These are phyloP conservation scores for Irineochytrium annulatum DNA, from an alignment of 192 early-diverging fungal genomes.

Conservation along the genomic window DNA sequence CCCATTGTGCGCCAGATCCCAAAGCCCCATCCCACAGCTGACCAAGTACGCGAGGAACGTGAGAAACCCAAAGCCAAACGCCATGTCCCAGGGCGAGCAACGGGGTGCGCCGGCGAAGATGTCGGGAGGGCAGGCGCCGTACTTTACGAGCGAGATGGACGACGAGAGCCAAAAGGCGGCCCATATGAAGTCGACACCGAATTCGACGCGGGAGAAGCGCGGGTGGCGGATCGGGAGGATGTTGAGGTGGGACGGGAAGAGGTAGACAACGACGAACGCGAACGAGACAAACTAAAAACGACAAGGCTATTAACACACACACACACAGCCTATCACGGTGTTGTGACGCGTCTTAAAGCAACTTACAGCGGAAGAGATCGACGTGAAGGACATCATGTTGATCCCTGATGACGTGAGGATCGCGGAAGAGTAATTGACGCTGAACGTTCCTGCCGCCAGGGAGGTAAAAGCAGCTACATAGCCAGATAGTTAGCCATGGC, in stretches of 20 bases:
- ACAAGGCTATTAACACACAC: background rate
- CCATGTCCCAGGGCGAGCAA: slow-evolving; percentile 35
- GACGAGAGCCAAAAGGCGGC: slow-evolving; percentile 36
- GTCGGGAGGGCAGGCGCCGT: slow-evolving; percentile 27
- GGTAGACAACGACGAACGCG: slow-evolving; percentile 44
- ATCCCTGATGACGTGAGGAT: slow-evolving; percentile 41
- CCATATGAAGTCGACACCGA: slow-evolving; percentile 35
- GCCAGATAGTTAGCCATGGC: background rate
- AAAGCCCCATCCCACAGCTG: slow-evolving; percentile 30
- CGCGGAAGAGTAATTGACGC: slow-evolving; percentile 39
- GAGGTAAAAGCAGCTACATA: slow-evolving; percentile 32
- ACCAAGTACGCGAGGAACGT: slow-evolving; percentile 24
- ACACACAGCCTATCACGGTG: background rate
- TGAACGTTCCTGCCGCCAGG: slow-evolving; percentile 37
- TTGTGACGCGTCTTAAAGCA: background rate
- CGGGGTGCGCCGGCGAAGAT: background rate
- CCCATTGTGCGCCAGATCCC: slow-evolving; percentile 30
- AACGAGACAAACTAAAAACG: slow-evolving; percentile 40
- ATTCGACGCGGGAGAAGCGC: slow-evolving; percentile 42
- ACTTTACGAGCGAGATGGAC: slow-evolving; percentile 24
- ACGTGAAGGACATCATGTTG: slow-evolving; percentile 39
- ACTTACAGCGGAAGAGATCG: slow-evolving; percentile 36
- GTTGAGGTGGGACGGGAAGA: slow-evolving; percentile 37
- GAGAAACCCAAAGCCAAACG: slow-evolving; percentile 37
- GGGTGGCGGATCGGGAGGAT: slow-evolving; percentile 44